These are phyloP conservation scores for Kuraishia floccosa DNA, from an alignment of 805 yeast genomes.

Conservation along the genomic window DNA sequence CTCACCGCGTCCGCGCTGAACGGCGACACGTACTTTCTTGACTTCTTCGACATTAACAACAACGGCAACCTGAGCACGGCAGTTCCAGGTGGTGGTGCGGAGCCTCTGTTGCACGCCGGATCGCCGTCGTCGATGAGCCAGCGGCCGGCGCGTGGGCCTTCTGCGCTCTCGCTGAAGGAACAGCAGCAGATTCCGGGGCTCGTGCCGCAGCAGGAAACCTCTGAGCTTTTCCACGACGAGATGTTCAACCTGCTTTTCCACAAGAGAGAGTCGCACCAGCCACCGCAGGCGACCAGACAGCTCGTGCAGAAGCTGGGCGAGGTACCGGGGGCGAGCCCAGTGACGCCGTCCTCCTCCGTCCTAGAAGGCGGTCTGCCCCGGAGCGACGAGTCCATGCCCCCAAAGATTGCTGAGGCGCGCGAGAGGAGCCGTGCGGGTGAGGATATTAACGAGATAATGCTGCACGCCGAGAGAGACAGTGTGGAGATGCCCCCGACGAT, in stretches of 20 bases:
- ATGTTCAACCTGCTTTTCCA: constrained; percentile 43
- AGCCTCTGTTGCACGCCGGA: neutral
- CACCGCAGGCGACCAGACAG: too few species aligned
- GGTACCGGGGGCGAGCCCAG: neutral
- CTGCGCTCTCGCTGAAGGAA: neutral
- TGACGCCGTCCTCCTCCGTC: neutral
- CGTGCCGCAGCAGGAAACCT: constrained; percentile 1
- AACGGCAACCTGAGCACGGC: too few species aligned
- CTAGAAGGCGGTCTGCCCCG: too few species aligned
- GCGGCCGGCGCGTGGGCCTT: neutral
- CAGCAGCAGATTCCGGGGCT: neutral
- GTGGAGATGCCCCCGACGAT: constrained; percentile 41
- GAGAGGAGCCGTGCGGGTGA: neutral
- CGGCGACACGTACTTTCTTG: constrained; percentile 48
- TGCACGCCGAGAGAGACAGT: constrained; percentile 24
- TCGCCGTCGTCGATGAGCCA: neutral
- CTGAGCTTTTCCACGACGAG: constrained; percentile 21
- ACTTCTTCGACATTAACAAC: constrained; percentile 38
- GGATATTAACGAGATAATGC: constrained; percentile 21
- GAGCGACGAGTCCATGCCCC: too few species aligned
- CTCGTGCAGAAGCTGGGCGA: neutral
- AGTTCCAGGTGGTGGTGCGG: neutral
- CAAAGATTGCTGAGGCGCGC: neutral
- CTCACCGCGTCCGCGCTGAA: constrained; percentile 63
- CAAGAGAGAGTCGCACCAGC: constrained; percentile 7